Conservation (phyloP, 1,284 basidiomycete species). For the Leccinum fallax region DNA sequence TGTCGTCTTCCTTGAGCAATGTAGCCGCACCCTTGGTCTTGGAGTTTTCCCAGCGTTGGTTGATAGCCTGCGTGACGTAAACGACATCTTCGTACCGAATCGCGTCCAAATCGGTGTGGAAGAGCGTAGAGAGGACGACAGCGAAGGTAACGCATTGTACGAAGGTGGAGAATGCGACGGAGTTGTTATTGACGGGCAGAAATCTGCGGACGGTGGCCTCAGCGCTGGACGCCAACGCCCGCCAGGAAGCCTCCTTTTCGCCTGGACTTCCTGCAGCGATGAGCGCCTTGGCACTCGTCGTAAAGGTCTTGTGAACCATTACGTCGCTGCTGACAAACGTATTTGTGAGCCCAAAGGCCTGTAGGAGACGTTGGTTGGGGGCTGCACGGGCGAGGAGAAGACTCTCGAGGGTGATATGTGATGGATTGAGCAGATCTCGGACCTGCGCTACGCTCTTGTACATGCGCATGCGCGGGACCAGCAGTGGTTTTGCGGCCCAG, state of each 20-base stretch:
- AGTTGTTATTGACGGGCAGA: not conserved
- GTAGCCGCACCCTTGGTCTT: slow-evolving; percentile 18
- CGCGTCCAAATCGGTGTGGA: slow-evolving; percentile 38
- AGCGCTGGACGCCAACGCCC: slow-evolving; percentile 29
- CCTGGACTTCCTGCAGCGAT: slow-evolving; percentile 8
- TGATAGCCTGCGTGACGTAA: slow-evolving; percentile 44
- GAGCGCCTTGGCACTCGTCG: slow-evolving; percentile 23
- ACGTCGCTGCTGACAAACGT: slow-evolving; percentile 47
- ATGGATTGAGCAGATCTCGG: slow-evolving; percentile 33
- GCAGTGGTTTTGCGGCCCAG: slow-evolving; percentile 1
- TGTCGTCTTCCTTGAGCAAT: slow-evolving; percentile 14
- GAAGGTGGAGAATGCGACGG: slow-evolving; percentile 39
- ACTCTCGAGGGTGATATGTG: slow-evolving; percentile 12
- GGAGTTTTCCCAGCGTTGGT: slow-evolving; percentile 41
- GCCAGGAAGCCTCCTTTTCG: slow-evolving; percentile 17
- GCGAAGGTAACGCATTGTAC: slow-evolving; percentile 48
- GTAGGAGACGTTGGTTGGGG: slow-evolving; percentile 46
- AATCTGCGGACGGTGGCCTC: slow-evolving; percentile 27
- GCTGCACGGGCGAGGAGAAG: slow-evolving; percentile 42
- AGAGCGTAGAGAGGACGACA: slow-evolving; percentile 43
- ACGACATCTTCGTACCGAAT: slow-evolving; percentile 39
- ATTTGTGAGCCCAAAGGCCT: slow-evolving; percentile 47
- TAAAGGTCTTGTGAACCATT: slow-evolving; percentile 36
- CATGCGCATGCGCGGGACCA: slow-evolving; percentile 7
- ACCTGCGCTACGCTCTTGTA: slow-evolving; percentile 15